These are phyloP conservation scores for Plenodomus tracheiphilus DNA, from an alignment of 2,329 filamentous ascomycete genomes.

Conservation along the genomic window DNA sequence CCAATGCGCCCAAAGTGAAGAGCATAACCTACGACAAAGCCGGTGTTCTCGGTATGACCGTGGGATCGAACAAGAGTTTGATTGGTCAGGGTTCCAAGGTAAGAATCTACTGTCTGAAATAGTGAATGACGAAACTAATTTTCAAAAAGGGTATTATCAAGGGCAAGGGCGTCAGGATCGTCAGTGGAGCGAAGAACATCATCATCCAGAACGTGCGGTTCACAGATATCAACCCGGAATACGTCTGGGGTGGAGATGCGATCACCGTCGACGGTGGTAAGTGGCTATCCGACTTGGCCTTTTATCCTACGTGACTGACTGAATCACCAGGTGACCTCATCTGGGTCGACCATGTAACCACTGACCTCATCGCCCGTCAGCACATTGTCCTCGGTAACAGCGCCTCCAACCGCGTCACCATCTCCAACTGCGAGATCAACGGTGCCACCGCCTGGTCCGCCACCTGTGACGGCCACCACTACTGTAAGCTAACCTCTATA, in stretches of 20 bases:
- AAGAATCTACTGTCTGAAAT: too few species aligned
- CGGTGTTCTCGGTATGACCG: slow-evolving; percentile 54
- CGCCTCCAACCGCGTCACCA: slow-evolving; percentile 59
- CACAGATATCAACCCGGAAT: slow-evolving; percentile 45
- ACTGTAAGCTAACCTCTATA: slow-evolving; percentile 53
- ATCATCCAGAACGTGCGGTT: slow-evolving; percentile 54
- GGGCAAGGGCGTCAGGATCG: slow-evolving; percentile 60
- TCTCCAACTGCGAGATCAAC: slow-evolving; percentile 65
- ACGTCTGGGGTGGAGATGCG: slow-evolving; percentile 43
- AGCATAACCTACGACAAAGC: slow-evolving; percentile 56
- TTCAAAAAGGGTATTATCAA: slow-evolving; percentile 62
- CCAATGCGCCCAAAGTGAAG: slow-evolving; percentile 52
- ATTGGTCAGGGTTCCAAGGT: slow-evolving; percentile 57
- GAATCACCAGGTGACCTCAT: slow-evolving; percentile 17
- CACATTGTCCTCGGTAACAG: slow-evolving; percentile 62
- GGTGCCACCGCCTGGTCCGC: slow-evolving; percentile 59
- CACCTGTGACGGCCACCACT: slow-evolving; percentile 60
- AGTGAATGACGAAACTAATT: too few species aligned
- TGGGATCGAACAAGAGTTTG: slow-evolving; percentile 62
- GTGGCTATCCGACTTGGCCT: slow-evolving; percentile 10
- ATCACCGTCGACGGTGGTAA: slow-evolving; percentile 37
- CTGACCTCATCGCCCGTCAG: slow-evolving; percentile 62
- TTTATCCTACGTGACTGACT: too few species aligned
- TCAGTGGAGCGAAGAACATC: slow-evolving; percentile 53
- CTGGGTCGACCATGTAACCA: slow-evolving; percentile 46